These are phyloP conservation scores for Dipteronia dyeriana DNA, from an alignment of 345 rosid genomes.

Conservation along the genomic window DNA sequence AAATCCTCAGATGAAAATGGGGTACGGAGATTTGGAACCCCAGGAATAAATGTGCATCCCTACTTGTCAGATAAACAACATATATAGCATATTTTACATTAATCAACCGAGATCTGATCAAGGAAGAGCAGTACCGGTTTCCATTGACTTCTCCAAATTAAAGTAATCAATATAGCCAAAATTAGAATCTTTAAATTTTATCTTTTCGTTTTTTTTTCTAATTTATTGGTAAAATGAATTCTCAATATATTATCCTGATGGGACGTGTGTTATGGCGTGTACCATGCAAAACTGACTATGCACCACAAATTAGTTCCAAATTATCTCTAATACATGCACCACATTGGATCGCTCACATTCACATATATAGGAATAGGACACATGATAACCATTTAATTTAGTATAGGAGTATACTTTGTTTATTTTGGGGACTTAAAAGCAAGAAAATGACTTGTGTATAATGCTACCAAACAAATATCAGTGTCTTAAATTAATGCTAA, in stretches of 20 bases:
- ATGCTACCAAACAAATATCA: neutral
- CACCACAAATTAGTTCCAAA: neutral
- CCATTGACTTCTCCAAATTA: neutral
- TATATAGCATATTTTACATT: too few relatives aligned
- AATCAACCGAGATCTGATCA: too few relatives aligned
- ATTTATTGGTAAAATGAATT: too few relatives aligned
- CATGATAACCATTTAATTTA: neutral
- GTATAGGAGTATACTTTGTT: too few relatives aligned
- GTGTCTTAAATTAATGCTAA: neutral
- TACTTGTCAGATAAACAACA: too few relatives aligned
- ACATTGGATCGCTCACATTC: neutral
- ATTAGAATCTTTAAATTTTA: too few relatives aligned
- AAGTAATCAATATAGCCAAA: neutral
- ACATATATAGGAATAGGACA: neutral
- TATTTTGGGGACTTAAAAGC: too few relatives aligned
- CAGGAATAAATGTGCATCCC: too few relatives aligned
- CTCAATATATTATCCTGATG: neutral
- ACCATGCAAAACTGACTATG: neutral
- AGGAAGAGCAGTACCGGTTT: neutral
- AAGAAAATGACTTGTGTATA: neutral
- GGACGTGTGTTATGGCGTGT: neutral
- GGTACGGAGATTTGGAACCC: too few relatives aligned
- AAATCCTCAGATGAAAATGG: too few relatives aligned
- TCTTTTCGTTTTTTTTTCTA: too few relatives aligned
- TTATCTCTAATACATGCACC: neutral